Base-by-base conservation (phyloP, 2,329 filamentous ascomycete species). In the Neocucurbitaria cava region DNA sequence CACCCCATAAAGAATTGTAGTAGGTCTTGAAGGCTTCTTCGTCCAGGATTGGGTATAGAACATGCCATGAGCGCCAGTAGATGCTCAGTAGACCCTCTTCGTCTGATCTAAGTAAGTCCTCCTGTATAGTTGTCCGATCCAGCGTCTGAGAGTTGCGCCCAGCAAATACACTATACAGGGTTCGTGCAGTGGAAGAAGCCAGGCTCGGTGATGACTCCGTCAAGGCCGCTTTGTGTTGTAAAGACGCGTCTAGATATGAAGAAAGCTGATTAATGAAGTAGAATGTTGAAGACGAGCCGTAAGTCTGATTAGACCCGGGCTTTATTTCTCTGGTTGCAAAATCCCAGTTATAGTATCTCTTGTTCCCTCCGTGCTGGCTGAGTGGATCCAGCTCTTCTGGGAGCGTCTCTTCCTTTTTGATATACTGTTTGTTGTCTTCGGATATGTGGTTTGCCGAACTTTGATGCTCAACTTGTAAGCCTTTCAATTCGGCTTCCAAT, bases 21-120 rank as follows among this genome's bases (percentile, higher is more conserved):
- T 82, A 74, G 8, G 70, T 70, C 44, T 71, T 75, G 52, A 83
- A 82, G 30, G 79, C 77, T 3, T 61, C 54, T 54, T 81, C 78
- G 18, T 82, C 75, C 3, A 83, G 52, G 3, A 84, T 75, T 1
- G 77, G 77, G 42, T 73, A 73, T 0, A 76, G 64, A 3, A 68
- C 70, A 48, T 83, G 78, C 50, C 79, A 81, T 0, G 77, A 74
- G 43, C 80, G 73, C 81, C 82, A 83, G 59, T 80, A 83, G 1
- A 82, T 62, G 20, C 73, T 72, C 3, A 83, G 64, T 24, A 82
- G 78, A 41, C 77, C 78, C 42, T 82, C 79, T 64, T 83, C 81
- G 57, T 83, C 76, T 2, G 66, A 66, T 17, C 69, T 66, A 5
- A 67, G 75, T 20, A 82, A 62, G 38, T 74, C 72, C 9, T 66